Evolutionary conservation across 306 rosid genomes (phyloP), one percentile per base, ranked within the genome.

Genomic region (Comarum palustre): DNA sequence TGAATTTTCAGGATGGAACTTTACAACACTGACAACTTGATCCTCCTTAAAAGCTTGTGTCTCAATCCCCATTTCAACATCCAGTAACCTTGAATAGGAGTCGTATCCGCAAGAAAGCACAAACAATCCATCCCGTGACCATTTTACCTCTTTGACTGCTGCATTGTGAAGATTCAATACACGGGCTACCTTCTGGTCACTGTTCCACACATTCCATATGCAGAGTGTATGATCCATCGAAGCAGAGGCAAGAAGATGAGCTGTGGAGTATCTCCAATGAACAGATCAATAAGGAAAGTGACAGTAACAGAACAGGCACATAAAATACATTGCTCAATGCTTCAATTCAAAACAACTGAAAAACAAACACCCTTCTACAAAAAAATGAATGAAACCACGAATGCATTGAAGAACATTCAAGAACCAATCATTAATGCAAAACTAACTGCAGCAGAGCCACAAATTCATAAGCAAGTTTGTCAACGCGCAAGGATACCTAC

Each of bases 211-310:
- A 77, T 89, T 90, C 96, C 97, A 90, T 74, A 95, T 70, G 87
- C 84, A 90, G 78, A 90, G 66, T 66, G 51, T 68, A 51, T 87
- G 86, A 81, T 95, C 99, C 99, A 95, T 90, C 66, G 89, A 92
- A 81, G 93, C 96, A 81, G 99, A 91, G 71, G 99, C 97, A 71
- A 91, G 99, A 75, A 95, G 95, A 84, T 90, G 97, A 88, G 87
- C 99, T 91, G 96, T 80, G 78, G 79, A 83, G 88, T 80, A 88
- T 83, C 84, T 86, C 85, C 76, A 85, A 79, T 83, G 84, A 83
- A 89, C 82, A 82, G 73, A 85, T 80, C 82, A 80, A 78, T 73
- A 72, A 69, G 73, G 78, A 73, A 74, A 71, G 67, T 75, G 77
- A 84, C 54, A 72, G 79, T 24, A 75, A 78, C 41, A 38, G n/a